A percentile compares a stretch with the other conserved stretches of the same genome.
Evolutionary conservation across 2,329 filamentous ascomycete species (phyloP).

Genomic region (Graphilbum sp.): DNA sequence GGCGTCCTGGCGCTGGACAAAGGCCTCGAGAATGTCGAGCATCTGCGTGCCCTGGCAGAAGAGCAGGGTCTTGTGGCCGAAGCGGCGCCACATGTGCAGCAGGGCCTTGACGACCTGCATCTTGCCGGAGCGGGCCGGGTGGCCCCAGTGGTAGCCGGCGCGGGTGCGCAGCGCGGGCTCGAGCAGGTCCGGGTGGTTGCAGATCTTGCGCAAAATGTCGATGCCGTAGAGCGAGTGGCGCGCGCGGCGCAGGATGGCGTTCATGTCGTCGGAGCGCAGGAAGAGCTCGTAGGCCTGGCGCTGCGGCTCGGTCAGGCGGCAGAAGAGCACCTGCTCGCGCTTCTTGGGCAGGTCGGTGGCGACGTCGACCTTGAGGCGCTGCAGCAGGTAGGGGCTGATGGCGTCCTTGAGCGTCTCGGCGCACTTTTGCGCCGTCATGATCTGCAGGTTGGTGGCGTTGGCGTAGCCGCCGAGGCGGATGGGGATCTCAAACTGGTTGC

Average conservation of each 20-base stretch:
- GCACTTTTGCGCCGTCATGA: conserved; percentile 87
- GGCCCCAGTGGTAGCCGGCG: conserved; percentile 60
- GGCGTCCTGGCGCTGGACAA: conserved; percentile 51
- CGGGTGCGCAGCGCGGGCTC: conserved; percentile 42
- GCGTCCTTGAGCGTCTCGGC: conserved; percentile 87
- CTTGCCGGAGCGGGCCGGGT: conserved; percentile 69
- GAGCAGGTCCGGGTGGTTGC: conserved; percentile 85
- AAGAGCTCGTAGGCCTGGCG: conserved; percentile 68
- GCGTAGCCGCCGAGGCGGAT: conserved; percentile 90
- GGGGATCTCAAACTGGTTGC: conserved; percentile 81
- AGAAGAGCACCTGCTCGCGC: conserved; percentile 90
- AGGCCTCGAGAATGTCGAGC: conserved; percentile 83
- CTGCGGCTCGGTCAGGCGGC: conserved; percentile 71
- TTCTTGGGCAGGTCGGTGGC: conserved; percentile 89
- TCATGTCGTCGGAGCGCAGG: conserved; percentile 68
- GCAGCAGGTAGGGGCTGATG: conserved; percentile 83
- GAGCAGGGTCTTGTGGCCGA: conserved; percentile 81
- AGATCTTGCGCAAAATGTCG: conserved; percentile 86
- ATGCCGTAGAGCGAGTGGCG: conserved; percentile 78
- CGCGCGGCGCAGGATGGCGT: conserved; percentile 58
- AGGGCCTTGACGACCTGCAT: conserved; percentile 88
- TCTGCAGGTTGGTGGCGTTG: conserved; percentile 83
- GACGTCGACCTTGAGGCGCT: conserved; percentile 86
- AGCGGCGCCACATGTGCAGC: conserved; percentile 72
- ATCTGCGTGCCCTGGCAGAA: conserved; percentile 92